Evolutionary conservation across 2,329 filamentous ascomycete genomes (phyloP).

Genomic region (Xylaria arbuscula): DNA sequence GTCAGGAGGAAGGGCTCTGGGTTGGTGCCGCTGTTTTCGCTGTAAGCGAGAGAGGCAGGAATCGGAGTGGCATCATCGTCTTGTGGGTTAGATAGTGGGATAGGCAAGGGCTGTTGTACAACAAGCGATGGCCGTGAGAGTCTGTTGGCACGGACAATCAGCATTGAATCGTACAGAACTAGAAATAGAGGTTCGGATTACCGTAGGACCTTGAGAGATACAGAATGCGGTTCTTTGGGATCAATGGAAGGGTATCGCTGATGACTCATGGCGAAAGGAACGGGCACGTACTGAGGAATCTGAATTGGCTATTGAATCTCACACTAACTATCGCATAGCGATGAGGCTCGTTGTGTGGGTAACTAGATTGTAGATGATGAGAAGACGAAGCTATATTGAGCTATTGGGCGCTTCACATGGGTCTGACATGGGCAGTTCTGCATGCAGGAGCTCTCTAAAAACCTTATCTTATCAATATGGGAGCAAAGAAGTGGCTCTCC

Average conservation of each 20-base stretch:
- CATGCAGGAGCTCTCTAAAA: background rate
- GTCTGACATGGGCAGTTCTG: background rate
- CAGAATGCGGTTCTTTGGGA: constrained; percentile 79
- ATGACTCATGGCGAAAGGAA: constrained; percentile 62
- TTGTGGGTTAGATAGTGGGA: constrained; percentile 53
- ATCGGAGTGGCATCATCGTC: constrained; percentile 59
- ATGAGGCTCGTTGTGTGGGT: constrained; percentile 10
- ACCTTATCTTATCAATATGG: constrained; percentile 35
- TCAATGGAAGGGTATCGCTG: constrained; percentile 68
- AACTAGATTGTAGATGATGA: background rate
- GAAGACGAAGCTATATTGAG: constrained; percentile 11
- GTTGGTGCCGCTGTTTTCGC: constrained; percentile 57
- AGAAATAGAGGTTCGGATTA: constrained; percentile 50
- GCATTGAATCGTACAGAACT: background rate
- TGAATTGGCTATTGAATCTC: constrained; percentile 11
- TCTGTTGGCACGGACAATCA: constrained; percentile 57
- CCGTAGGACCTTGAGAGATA: constrained; percentile 82
- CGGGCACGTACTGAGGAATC: constrained; percentile 17
- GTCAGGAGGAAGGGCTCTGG: constrained; percentile 68
- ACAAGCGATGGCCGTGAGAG: constrained; percentile 85
- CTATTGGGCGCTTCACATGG: constrained; percentile 7
- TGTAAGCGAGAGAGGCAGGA: constrained; percentile 80
- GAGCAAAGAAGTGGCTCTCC: background rate
- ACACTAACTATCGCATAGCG: constrained; percentile 29
- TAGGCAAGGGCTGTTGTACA: constrained; percentile 72